Evolutionary conservation across 1,284 basidiomycete genomes (phyloP).

Genomic region (Apiotrichum montevideense): DNA sequence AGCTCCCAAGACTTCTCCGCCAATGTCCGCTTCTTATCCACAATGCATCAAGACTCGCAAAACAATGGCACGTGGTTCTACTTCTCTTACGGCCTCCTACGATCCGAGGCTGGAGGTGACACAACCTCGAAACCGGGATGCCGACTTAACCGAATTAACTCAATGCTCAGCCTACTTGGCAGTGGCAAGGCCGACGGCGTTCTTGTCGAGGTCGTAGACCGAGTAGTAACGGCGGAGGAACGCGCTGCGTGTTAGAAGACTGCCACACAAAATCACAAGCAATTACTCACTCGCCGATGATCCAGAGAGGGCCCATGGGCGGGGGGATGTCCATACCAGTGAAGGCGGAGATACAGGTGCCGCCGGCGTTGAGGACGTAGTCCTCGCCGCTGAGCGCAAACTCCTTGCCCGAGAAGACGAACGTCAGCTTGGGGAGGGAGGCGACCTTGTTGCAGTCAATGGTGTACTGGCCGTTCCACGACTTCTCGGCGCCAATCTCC

Average conservation of each 20-base stretch:
- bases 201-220: conserved; percentile 78
- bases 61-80: too few species aligned
- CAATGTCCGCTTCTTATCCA: too few species aligned
- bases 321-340: conserved; percentile 86
- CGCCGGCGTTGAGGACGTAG: conserved; percentile 82
- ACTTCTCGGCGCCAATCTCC: conserved; percentile 84
- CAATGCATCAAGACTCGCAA: too few species aligned
- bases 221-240: conserved; percentile 89
- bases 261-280: conserved; percentile 28
- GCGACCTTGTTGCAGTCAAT: conserved; percentile 84
- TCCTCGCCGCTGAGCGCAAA: conserved; percentile 60
- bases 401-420: conserved; percentile 4
- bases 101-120: too few species aligned
- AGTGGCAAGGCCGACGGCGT: conserved; percentile 40
- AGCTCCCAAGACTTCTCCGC: too few species aligned
- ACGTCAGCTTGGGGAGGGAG: conserved; percentile 55
- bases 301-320: conserved; percentile 83
- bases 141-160: too few species aligned
- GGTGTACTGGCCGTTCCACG: conserved; percentile 91
- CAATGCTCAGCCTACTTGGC: neutral
- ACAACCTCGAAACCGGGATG: too few species aligned
- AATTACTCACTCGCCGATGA: conserved; percentile 60
- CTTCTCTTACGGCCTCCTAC: too few species aligned
- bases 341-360: conserved; percentile 92
- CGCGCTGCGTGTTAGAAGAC: conserved; percentile 45